A percentile compares a stretch with the other conserved stretches of the same genome.
These are phyloP conservation scores for Linanthus parryae DNA, from an alignment of 148 eudicot genomes.

Conservation along the genomic window DNA sequence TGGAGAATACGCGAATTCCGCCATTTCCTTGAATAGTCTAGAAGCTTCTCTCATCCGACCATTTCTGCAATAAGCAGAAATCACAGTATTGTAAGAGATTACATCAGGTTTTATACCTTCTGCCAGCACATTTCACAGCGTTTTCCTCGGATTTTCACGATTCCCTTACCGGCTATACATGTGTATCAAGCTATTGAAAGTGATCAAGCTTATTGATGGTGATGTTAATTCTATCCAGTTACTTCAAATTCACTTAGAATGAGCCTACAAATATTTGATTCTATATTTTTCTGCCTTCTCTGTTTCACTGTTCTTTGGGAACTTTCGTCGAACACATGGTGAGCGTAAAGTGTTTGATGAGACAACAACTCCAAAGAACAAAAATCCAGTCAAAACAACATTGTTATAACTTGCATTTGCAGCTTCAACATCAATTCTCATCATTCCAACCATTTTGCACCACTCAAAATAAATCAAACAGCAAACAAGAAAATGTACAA, in stretches of 20 bases:
- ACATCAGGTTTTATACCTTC: conserved; percentile 71
- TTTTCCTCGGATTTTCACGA: conserved; percentile 58
- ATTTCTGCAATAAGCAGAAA: conserved; percentile 71
- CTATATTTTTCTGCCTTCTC: not conserved
- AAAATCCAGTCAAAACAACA: too few relatives aligned
- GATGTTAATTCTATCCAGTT: conserved; percentile 89
- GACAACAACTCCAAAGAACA: too few relatives aligned
- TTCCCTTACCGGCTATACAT: conserved; percentile 67
- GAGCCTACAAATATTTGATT: not conserved
- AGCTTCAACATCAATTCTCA: too few relatives aligned
- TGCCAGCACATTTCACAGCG: conserved; percentile 46
- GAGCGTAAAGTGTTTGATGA: too few relatives aligned
- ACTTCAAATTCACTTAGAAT: conserved; percentile 72
- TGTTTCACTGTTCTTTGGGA: not conserved
- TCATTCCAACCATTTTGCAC: too few relatives aligned
- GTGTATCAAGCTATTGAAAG: conserved; percentile 78
- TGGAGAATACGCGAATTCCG: conserved; percentile 43
- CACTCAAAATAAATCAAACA: too few relatives aligned
- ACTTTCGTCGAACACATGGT: not conserved
- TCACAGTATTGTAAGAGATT: conserved; percentile 78
- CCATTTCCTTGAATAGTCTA: conserved; percentile 58
- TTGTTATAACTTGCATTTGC: too few relatives aligned
- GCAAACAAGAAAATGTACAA: too few relatives aligned
- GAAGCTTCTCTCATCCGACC: conserved; percentile 73
- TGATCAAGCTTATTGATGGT: conserved; percentile 68